Evolutionary conservation across 352 stramenopile species (phyloP).

Genomic region (Globisporangium perplexum): DNA sequence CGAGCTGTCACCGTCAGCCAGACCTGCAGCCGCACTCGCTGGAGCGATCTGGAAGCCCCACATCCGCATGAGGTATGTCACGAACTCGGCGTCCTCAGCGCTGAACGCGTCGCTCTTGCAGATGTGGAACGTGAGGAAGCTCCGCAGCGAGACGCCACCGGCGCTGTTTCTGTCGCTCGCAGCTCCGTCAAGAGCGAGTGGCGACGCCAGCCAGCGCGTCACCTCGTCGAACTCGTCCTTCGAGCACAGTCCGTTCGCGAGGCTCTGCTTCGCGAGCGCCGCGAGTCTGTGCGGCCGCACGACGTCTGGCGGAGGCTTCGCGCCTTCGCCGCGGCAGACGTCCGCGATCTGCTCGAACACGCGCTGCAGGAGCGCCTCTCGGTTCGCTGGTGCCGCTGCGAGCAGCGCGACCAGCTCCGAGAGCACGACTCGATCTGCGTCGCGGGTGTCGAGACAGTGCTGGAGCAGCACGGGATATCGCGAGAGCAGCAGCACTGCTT

Average conservation of each 20-base stretch:
- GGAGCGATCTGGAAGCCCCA: constrained; percentile 37
- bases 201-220: constrained; percentile 25
- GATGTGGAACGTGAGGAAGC: constrained; percentile 45
- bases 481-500: constrained; percentile 21
- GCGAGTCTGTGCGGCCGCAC: constrained; percentile 43
- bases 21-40: neutral
- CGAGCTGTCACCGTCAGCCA: neutral
- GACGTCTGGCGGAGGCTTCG: constrained; percentile 35
- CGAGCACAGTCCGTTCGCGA: constrained; percentile 26
- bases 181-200: neutral
- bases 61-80: constrained; percentile 50
- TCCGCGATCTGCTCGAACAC: constrained; percentile 60
- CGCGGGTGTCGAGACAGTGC: constrained; percentile 32
- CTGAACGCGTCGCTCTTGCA: constrained; percentile 37
- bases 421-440: constrained; percentile 14
- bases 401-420: constrained; percentile 34
- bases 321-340: constrained; percentile 30
- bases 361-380: constrained; percentile 33
- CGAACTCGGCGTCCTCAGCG: constrained; percentile 54
- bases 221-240: constrained; percentile 25
- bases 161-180: neutral
- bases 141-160: constrained; percentile 19
- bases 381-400: constrained; percentile 22
- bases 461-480: constrained; percentile 42
- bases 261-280: constrained; percentile 39